Conservation (phyloP, 352 stramenopile species). For the Phytopythium delawarense region DNA sequence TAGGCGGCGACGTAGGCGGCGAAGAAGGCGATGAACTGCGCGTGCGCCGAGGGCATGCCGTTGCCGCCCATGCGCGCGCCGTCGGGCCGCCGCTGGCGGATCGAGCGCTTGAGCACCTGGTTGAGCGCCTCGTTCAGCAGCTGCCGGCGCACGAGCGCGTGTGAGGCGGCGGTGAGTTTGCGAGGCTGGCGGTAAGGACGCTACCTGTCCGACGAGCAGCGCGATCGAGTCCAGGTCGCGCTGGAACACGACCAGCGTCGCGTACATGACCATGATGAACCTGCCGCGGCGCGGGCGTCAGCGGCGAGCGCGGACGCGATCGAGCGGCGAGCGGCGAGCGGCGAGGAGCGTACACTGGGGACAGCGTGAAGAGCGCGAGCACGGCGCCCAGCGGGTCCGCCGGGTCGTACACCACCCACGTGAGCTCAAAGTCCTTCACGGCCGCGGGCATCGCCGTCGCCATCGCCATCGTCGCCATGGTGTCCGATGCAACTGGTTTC, state of each 20-base stretch:
- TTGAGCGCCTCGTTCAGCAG: conserved; percentile 71
- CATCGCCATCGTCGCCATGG: conserved; percentile 2
- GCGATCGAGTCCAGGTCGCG: conserved; percentile 71
- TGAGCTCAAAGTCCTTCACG: conserved; percentile 76
- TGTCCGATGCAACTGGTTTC: conserved; percentile 4
- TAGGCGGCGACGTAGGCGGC: conserved; percentile 65
- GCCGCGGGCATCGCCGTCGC: background rate
- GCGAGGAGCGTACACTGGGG: conserved; percentile 47
- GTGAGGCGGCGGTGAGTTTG: background rate
- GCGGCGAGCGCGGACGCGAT: background rate
- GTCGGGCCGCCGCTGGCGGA: conserved; percentile 62
- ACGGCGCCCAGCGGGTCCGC: conserved; percentile 57
- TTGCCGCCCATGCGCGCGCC: conserved; percentile 58
- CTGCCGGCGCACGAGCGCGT: conserved; percentile 13
- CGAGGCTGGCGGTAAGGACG: background rate
- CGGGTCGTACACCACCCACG: conserved; percentile 81
- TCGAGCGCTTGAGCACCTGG: conserved; percentile 73
- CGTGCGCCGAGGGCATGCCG: conserved; percentile 79
- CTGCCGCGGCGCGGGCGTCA: conserved; percentile 21
- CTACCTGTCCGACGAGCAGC: conserved; percentile 72
- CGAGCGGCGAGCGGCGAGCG: background rate
- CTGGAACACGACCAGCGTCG: conserved; percentile 72
- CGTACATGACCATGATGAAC: conserved; percentile 84
- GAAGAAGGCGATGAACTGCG: conserved; percentile 84
- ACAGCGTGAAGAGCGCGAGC: conserved; percentile 73